A percentile compares a stretch with the other conserved stretches of the same genome.
Evolutionary conservation across 2,329 filamentous ascomycete species (phyloP).

Genomic region (Colletotrichum musicola): DNA sequence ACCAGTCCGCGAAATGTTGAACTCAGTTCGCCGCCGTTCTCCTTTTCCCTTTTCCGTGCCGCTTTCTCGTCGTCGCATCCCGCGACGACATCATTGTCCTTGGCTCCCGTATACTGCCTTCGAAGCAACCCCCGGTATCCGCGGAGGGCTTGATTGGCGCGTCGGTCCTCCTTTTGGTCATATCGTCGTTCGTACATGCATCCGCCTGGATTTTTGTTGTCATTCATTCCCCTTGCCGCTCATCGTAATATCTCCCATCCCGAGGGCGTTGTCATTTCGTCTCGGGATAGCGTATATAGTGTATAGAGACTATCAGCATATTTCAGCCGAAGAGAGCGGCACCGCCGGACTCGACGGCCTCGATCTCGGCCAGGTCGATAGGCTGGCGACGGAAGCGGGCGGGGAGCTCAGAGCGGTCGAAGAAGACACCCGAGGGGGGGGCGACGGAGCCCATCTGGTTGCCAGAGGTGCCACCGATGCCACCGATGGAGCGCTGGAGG

Average conservation of each 20-base stretch:
- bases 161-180: neutral
- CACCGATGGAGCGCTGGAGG: conserved; percentile 69
- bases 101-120: conserved; percentile 15
- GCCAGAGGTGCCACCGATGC: conserved; percentile 74
- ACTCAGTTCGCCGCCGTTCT: conserved; percentile 10
- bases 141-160: neutral
- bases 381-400: conserved; percentile 81
- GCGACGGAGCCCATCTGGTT: conserved; percentile 78
- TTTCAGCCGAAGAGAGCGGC: conserved; percentile 69
- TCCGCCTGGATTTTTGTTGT: neutral
- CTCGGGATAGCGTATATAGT: neutral
- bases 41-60: neutral
- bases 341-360: conserved; percentile 94
- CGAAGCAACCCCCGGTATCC: conserved; percentile 6
- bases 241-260: conserved; percentile 8
- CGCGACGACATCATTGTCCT: neutral
- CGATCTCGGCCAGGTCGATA: conserved; percentile 87
- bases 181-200: conserved; percentile 12
- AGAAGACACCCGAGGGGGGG: conserved; percentile 80
- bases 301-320: neutral
- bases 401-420: conserved; percentile 91
- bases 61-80: neutral
- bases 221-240: neutral
- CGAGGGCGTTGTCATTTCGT: neutral
- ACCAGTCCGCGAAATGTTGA: conserved; percentile 14